Conservation (phyloP, 495 filamentous ascomycete species). For the Podospora comata region DNA sequence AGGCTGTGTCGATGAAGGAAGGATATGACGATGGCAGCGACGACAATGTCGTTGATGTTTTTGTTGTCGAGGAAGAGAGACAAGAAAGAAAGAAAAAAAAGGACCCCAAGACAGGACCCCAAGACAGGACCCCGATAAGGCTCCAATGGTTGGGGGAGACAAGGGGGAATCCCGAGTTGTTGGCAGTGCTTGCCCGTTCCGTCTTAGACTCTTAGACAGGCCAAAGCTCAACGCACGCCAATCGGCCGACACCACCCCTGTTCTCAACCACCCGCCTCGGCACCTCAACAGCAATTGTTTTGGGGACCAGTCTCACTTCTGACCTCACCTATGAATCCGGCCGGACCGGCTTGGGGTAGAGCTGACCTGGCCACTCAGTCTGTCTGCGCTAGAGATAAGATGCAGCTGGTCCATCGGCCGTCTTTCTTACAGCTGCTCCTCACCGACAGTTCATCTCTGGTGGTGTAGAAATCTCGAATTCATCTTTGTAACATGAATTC, state of each 20-base stretch:
- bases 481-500: not conserved
- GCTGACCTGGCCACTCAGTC: not conserved
- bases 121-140: not conserved
- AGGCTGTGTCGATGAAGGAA: not conserved
- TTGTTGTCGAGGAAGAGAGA: not conserved
- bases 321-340: conserved; percentile 1
- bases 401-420: not conserved
- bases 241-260: conserved; percentile 9
- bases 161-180: not conserved
- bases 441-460: not conserved
- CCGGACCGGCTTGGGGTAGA: conserved; percentile 16
- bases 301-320: conserved; percentile 6
- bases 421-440: not conserved
- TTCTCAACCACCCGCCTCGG: conserved; percentile 19
- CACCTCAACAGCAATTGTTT: conserved; percentile 22
- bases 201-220: not conserved
- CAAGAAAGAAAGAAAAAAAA: conserved; percentile 1
- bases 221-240: conserved; percentile 18
- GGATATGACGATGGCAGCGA: not conserved
- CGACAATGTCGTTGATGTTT: not conserved
- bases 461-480: not conserved
- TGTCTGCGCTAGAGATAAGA: not conserved
- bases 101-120: not conserved
- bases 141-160: conserved; percentile 2
- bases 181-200: conserved; percentile 9